Base-by-base conservation (phyloP, 148 eudicot genomes). In the Vaccinium darrowii region DNA sequence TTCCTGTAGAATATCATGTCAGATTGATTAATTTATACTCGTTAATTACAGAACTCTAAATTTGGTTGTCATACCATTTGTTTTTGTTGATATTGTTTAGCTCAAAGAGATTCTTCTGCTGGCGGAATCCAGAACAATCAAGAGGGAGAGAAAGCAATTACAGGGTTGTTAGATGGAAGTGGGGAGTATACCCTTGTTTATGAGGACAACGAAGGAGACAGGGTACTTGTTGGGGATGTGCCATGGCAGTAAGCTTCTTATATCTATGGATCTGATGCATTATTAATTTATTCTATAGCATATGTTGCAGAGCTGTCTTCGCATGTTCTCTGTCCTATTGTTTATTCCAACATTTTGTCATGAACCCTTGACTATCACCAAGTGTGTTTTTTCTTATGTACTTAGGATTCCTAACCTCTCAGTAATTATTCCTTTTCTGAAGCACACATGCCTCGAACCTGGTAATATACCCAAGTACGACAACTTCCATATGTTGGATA, bases 221-320 rank as follows among this genome's bases (percentile, higher is more conserved):
- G 98, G 90, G 91, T 97, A 94, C 98, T 97, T 78, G 96, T 92
- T 91, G 99, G 99, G 58, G 99, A 97, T 94, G 98, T 95, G 88
- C 98, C 99, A 54, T 97, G 99, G 99, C 93, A 88, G 99, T 97
- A 93, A 95, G 98, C 92, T 88, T 89, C 92, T 14, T 69, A 90
- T 75, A 71, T 73, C 21, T 53, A 43, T 51, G 47, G 78, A 84
- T 83, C 72, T 67, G 19, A 39, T 51, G 30, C 49, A 23, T 15
- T 69, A 3, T 67, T 62, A 0, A 12, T 23, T 50, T 76, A 15
- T 84, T 10, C 82, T 89, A 30, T 75, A 4, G 47, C 47, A 14
- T 12, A 30, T 69, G 39, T 69, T 69, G 18, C 5, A 39, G 74
- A 69, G 36, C 74, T 69, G 62, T 65, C 72, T 65, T 65, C 23